Conservation (phyloP, 805 yeast species). For the Candida xiaguanensis region DNA sequence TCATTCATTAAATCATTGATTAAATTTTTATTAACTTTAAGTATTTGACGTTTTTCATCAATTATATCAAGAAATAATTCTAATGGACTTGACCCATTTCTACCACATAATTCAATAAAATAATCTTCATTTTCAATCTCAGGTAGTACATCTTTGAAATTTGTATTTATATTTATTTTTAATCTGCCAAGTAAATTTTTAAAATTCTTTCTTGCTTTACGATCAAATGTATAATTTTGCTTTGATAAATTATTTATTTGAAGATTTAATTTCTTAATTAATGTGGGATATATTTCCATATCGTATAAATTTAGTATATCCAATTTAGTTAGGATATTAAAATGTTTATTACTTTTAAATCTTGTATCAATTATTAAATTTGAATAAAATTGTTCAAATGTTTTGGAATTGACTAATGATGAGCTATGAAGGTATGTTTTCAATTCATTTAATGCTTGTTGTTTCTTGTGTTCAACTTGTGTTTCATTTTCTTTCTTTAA, state of each 20-base stretch:
- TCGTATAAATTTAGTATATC: constrained; percentile 60
- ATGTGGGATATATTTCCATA: constrained; percentile 27
- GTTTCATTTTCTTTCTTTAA: constrained; percentile 30
- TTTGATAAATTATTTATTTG: constrained; percentile 24
- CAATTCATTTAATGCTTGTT: constrained; percentile 52
- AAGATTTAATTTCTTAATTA: constrained; percentile 17
- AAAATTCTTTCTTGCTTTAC: constrained; percentile 64
- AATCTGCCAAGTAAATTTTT: constrained; percentile 46
- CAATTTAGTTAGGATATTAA: constrained; percentile 45
- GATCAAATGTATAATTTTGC: constrained; percentile 51
- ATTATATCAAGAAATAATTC: constrained; percentile 75
- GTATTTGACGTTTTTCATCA: constrained; percentile 54
- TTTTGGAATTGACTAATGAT: constrained; percentile 20
- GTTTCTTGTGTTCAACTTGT: constrained; percentile 24
- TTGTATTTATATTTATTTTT: constrained; percentile 40
- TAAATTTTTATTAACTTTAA: constrained; percentile 58
- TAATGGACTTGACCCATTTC: constrained; percentile 72
- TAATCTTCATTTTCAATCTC: constrained; percentile 50
- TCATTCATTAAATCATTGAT: constrained; percentile 37
- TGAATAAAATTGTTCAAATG: constrained; percentile 38
- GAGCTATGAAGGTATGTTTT: constrained; percentile 45
- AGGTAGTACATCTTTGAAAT: constrained; percentile 59
- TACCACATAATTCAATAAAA: constrained; percentile 63
- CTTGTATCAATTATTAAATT: constrained; percentile 43
- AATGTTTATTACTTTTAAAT: constrained; percentile 58